These are phyloP conservation scores for Agrocybe pediades DNA, from an alignment of 768 basidiomycete species.

Conservation along the genomic window DNA sequence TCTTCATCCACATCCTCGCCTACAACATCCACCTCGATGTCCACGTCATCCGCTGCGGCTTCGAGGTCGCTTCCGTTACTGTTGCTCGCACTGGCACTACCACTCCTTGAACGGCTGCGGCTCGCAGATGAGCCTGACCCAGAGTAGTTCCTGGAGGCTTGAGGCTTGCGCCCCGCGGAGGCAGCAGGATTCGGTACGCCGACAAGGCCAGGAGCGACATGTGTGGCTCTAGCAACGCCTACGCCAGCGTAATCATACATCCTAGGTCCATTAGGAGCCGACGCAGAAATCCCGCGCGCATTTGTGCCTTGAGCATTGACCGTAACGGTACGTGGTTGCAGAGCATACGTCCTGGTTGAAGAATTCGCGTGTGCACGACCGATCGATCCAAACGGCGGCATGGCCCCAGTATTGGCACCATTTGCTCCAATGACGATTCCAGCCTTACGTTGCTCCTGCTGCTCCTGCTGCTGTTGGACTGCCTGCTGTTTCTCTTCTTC, in stretches of 20 bases:
- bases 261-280: constrained; percentile 48
- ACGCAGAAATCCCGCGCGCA: constrained; percentile 20
- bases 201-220: constrained; percentile 60
- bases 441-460: too few species aligned
- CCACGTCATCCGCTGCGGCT: constrained; percentile 15
- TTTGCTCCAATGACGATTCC: neutral
- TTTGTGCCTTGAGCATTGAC: neutral
- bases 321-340: constrained; percentile 1
- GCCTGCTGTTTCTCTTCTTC: neutral
- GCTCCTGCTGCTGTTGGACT: neutral
- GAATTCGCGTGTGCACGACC: constrained; percentile 8
- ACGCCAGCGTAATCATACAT: constrained; percentile 61
- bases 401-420: neutral
- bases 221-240: constrained; percentile 43
- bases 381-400: constrained; percentile 10
- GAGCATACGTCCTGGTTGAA: constrained; percentile 10
- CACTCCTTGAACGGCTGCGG: constrained; percentile 29
- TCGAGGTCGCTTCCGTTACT: constrained; percentile 30
- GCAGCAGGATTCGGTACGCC: constrained; percentile 30
- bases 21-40: constrained; percentile 18
- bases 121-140: constrained; percentile 21
- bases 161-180: constrained; percentile 52
- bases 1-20: constrained; percentile 19
- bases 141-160: constrained; percentile 49
- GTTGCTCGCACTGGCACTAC: constrained; percentile 10